phyloP scores from a whole-genome alignment of 176 grass and related monocot genomes.

The Puya raimondii region DNA sequence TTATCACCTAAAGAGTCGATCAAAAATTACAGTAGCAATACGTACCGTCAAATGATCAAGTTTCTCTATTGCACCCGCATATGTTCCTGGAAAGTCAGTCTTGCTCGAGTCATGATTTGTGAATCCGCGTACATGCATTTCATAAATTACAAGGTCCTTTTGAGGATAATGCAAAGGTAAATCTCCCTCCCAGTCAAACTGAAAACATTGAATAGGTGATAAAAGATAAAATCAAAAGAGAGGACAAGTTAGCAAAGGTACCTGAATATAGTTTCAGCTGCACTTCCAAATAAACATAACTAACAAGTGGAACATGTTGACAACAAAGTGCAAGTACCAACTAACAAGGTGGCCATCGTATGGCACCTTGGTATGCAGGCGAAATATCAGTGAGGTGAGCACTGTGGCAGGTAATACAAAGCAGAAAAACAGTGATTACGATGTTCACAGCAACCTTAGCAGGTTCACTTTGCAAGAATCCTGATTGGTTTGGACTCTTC shows the following conservation, averaged over 20 bases:
- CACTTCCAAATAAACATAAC: neutral
- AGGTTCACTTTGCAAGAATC: no score
- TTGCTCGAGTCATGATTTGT: conserved; percentile 76
- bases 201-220: conserved; percentile 27
- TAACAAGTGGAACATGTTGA: neutral
- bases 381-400: no score
- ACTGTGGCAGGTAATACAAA: no score
- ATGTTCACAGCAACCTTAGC: no score
- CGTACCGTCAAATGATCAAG: conserved; percentile 76
- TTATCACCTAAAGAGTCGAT: no score
- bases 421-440: no score
- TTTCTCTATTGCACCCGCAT: conserved; percentile 55
- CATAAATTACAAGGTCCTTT: conserved; percentile 73
- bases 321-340: no score
- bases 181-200: conserved; percentile 94
- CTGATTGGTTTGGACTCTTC: no score
- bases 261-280: neutral
- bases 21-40: conserved; percentile 8
- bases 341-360: no score
- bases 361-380: no score
- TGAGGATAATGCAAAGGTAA: conserved; percentile 52
- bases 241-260: neutral
- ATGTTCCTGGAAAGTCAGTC: conserved; percentile 66
- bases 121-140: conserved; percentile 94
- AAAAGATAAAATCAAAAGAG: conserved; percentile 7